Percentiles rank a stretch among this genome's conserved stretches.
phyloP scores from a whole-genome alignment of 495 filamentous ascomycete genomes.

The Annulohypoxylon moriforme region DNA sequence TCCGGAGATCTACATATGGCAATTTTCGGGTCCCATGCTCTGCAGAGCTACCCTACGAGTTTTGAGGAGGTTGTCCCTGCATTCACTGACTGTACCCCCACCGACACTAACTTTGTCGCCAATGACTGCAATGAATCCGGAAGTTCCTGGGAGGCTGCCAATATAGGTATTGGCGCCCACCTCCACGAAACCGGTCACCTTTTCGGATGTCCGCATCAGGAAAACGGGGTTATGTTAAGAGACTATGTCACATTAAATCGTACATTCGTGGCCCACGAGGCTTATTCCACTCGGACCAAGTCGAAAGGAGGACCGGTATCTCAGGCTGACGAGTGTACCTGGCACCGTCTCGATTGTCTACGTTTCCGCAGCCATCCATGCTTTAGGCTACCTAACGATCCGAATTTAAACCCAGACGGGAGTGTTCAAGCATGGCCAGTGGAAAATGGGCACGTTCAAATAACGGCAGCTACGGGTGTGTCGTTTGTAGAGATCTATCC shows the following conservation, averaged over 20 bases:
- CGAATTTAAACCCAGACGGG: slow-evolving; percentile 70
- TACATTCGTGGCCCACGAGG: slow-evolving; percentile 80
- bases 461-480: slow-evolving; percentile 84
- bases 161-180: slow-evolving; percentile 91
- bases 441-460: slow-evolving; percentile 80
- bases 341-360: slow-evolving; percentile 89
- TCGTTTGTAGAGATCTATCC: slow-evolving; percentile 83
- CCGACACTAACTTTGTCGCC: slow-evolving; percentile 80
- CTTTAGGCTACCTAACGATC: slow-evolving; percentile 85
- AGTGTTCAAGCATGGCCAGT: slow-evolving; percentile 91
- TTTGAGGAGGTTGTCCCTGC: slow-evolving; percentile 88
- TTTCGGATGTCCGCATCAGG: slow-evolving; percentile 88
- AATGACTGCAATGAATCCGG: slow-evolving; percentile 88
- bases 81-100: slow-evolving; percentile 88
- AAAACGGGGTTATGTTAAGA: slow-evolving; percentile 86
- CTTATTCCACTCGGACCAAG: slow-evolving; percentile 85
- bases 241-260: slow-evolving; percentile 87
- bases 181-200: slow-evolving; percentile 89
- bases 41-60: slow-evolving; percentile 86
- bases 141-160: slow-evolving; percentile 91
- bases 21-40: slow-evolving; percentile 88
- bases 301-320: slow-evolving; percentile 79
- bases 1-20: slow-evolving; percentile 79
- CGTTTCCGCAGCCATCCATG: slow-evolving; percentile 92
- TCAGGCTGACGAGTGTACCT: slow-evolving; percentile 81